phyloP scores from a whole-genome alignment of 2,329 filamentous ascomycete genomes.

The Trichophaea hybrida region DNA sequence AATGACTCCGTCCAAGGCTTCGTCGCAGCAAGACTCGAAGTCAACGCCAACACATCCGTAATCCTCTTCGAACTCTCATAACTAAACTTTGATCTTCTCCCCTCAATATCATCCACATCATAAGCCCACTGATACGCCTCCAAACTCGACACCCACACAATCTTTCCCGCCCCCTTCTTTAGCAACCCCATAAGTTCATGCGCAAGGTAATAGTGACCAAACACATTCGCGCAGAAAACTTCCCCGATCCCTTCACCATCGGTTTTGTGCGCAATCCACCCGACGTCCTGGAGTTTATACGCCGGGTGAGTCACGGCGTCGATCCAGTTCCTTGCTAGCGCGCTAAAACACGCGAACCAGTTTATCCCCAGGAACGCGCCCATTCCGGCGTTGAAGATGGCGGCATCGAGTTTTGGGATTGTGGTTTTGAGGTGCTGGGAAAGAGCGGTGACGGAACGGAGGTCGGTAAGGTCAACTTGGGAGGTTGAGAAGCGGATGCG shows the following conservation, averaged over 20 bases:
- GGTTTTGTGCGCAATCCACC: conserved; percentile 41
- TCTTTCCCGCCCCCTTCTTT: conserved; percentile 38
- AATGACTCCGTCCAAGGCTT: conserved; percentile 44
- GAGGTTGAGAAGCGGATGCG: conserved; percentile 50
- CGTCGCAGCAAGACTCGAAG: conserved; percentile 51
- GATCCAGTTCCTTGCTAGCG: conserved; percentile 47
- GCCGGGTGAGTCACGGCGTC: conserved; percentile 60
- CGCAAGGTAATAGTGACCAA: conserved; percentile 82
- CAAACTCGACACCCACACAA: conserved; percentile 79
- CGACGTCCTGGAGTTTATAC: conserved; percentile 49
- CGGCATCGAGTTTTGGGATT: conserved; percentile 16
- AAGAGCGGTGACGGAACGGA: conserved; percentile 74
- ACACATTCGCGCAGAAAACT: conserved; percentile 82
- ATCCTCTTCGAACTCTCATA: conserved; percentile 84
- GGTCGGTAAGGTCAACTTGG: conserved; percentile 44
- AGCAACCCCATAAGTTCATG: conserved; percentile 69
- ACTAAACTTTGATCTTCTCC: conserved; percentile 44
- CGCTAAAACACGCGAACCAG: conserved; percentile 46
- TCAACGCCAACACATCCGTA: conserved; percentile 70
- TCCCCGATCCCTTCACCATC: conserved; percentile 44
- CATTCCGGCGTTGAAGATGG: conserved; percentile 22
- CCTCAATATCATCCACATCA: conserved; percentile 59
- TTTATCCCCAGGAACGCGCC: conserved; percentile 36
- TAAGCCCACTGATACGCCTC: conserved; percentile 48
- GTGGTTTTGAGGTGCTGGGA: conserved; percentile 34